Evolutionary conservation across 2,329 filamentous ascomycete species (phyloP).

Genomic region (Aspergillus brunneoviolaceus): DNA sequence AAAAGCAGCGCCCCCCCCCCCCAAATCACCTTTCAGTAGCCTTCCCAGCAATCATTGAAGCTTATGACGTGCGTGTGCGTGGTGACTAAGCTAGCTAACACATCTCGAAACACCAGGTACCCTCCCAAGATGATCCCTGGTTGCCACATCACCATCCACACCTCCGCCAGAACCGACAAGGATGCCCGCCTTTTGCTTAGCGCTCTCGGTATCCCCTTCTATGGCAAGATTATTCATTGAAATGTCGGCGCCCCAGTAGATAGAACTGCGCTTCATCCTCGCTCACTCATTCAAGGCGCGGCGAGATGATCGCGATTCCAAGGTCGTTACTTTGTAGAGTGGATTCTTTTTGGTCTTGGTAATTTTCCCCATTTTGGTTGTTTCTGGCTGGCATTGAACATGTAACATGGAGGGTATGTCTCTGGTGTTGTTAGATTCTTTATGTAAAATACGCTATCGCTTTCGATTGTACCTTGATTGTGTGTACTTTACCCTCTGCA

Average conservation of each 20-base stretch:
- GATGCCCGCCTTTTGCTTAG: slow-evolving; percentile 76
- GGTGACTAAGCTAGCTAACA: background rate
- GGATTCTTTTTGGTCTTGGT: background rate
- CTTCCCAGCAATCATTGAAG: no score
- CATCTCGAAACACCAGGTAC: slow-evolving; percentile 47
- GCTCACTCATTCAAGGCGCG: background rate
- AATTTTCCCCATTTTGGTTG: background rate
- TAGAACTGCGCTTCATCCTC: background rate
- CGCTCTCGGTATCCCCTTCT: slow-evolving; percentile 75
- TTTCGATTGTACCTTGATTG: slow-evolving; percentile 11
- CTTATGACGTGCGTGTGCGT: background rate
- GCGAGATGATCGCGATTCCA: background rate
- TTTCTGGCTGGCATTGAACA: slow-evolving; percentile 10
- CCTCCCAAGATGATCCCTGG: slow-evolving; percentile 77
- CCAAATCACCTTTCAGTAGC: slow-evolving; percentile 2
- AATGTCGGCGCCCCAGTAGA: background rate
- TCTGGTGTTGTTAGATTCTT: slow-evolving; percentile 11
- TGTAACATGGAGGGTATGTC: slow-evolving; percentile 16
- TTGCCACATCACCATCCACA: slow-evolving; percentile 79
- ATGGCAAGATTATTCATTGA: slow-evolving; percentile 67
- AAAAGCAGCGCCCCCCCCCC: background rate
- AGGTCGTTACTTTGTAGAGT: background rate
- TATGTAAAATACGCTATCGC: slow-evolving; percentile 21
- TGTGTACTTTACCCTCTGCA: slow-evolving; percentile 5
- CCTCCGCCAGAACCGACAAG: slow-evolving; percentile 78